phyloP scores from a whole-genome alignment of 805 yeast species.

The Starmerella floris region DNA sequence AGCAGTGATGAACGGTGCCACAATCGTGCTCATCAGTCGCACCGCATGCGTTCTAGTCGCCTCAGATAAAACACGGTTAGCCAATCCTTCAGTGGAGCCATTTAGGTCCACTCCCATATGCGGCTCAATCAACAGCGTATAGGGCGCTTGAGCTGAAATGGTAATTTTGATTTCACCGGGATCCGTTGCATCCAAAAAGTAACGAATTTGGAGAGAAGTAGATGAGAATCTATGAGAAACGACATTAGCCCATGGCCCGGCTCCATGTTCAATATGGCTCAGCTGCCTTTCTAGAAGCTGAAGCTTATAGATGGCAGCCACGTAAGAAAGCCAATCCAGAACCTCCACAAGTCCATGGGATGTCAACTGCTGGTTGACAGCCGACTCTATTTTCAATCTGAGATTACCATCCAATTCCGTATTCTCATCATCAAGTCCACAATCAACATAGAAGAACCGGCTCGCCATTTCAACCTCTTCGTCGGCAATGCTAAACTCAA shows the following conservation, averaged over 20 bases:
- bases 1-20: conserved; percentile 14
- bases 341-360: conserved; percentile 38
- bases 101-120: conserved; percentile 2
- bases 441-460: conserved; percentile 67
- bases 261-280: conserved; percentile 32
- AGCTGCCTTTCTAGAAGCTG: conserved; percentile 48
- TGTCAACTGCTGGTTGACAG: conserved; percentile 41
- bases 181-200: conserved; percentile 39
- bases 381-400: conserved; percentile 37
- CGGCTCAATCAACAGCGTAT: conserved; percentile 1
- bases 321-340: conserved; percentile 44
- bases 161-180: conserved; percentile 5
- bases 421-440: conserved; percentile 41
- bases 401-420: conserved; percentile 18
- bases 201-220: conserved; percentile 43
- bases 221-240: conserved; percentile 43
- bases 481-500: conserved; percentile 65
- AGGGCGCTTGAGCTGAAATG: conserved; percentile 6
- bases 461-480: conserved; percentile 37
- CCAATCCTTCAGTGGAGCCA: conserved; percentile 2
- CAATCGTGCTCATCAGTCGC: conserved; percentile 4
- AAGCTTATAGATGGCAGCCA: conserved; percentile 51
- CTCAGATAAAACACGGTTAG: conserved; percentile 3
- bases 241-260: conserved; percentile 44
- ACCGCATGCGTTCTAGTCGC: conserved; percentile 16